These are phyloP conservation scores for Fusarium sororula DNA, from an alignment of 2,329 filamentous ascomycete species.

Conservation along the genomic window DNA sequence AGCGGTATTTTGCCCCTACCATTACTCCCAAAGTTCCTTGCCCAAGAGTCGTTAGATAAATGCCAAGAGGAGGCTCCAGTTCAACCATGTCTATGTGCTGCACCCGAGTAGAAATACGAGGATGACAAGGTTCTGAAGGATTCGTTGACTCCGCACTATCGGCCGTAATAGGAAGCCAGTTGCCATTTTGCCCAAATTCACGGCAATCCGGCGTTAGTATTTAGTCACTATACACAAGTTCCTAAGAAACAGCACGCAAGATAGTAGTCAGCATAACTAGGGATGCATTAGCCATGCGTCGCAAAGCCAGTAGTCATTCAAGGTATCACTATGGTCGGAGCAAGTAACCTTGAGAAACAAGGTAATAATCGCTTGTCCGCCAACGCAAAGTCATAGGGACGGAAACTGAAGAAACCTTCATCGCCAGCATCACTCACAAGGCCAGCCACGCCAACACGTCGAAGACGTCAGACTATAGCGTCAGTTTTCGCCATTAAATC, in stretches of 20 bases:
- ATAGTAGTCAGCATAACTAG: not conserved
- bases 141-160: not conserved
- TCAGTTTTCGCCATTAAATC: too few species aligned
- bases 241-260: accelerated
- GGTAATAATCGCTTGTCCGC: not conserved
- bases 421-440: not conserved
- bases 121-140: not conserved
- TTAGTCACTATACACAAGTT: not conserved
- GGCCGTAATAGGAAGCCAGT: not conserved
- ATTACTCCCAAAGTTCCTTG: not conserved
- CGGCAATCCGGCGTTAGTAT: not conserved
- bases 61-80: not conserved
- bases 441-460: not conserved
- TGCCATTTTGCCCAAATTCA: not conserved
- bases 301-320: not conserved
- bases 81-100: not conserved
- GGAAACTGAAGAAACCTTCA: too few species aligned
- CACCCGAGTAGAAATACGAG: not conserved
- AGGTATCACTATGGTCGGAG: accelerated
- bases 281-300: not conserved
- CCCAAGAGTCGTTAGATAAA: not conserved
- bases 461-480: not conserved
- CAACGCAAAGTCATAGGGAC: too few species aligned
- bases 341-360: not conserved
- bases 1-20: not conserved